Evolutionary conservation across 1,284 basidiomycete species (phyloP).

Genomic region (Ustilago trichophora): DNA sequence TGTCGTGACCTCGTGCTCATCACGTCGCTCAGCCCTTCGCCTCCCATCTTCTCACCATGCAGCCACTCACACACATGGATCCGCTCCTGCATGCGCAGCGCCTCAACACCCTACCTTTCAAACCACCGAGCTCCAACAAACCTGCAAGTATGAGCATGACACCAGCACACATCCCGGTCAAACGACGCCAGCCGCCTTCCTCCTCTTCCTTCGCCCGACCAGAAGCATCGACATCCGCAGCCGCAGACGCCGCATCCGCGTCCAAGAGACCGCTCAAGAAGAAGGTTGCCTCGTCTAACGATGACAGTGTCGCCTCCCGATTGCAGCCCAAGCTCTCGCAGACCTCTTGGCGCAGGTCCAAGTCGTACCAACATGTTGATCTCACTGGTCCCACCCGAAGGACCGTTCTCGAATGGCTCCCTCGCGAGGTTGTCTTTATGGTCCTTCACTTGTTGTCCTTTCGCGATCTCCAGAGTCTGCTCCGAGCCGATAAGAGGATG

Average conservation of each 20-base stretch:
- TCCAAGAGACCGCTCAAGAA: slow-evolving; percentile 20
- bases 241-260: not conserved
- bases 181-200: slow-evolving; percentile 26
- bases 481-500: slow-evolving; percentile 46
- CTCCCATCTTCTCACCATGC: slow-evolving; percentile 29
- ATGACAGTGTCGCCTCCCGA: slow-evolving; percentile 31
- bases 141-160: slow-evolving; percentile 1
- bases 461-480: slow-evolving; percentile 38
- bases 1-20: too few species aligned
- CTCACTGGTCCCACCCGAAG: slow-evolving; percentile 38
- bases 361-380: slow-evolving; percentile 39
- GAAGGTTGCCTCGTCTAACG: slow-evolving; percentile 25
- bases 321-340: slow-evolving; percentile 40
- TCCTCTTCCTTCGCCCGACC: slow-evolving; percentile 13
- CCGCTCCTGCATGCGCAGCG: slow-evolving; percentile 15
- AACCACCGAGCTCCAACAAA: not conserved
- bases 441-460: slow-evolving; percentile 48
- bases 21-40: too few species aligned
- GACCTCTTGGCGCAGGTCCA: slow-evolving; percentile 34
- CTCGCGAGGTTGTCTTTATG: slow-evolving; percentile 51
- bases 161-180: slow-evolving; percentile 10
- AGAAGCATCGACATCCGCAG: slow-evolving; percentile 10
- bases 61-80: slow-evolving; percentile 18
- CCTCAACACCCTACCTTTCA: not conserved
- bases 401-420: slow-evolving; percentile 58